Conservation (phyloP, 2,329 filamentous ascomycete species). For the Albifimbria verrucaria region DNA sequence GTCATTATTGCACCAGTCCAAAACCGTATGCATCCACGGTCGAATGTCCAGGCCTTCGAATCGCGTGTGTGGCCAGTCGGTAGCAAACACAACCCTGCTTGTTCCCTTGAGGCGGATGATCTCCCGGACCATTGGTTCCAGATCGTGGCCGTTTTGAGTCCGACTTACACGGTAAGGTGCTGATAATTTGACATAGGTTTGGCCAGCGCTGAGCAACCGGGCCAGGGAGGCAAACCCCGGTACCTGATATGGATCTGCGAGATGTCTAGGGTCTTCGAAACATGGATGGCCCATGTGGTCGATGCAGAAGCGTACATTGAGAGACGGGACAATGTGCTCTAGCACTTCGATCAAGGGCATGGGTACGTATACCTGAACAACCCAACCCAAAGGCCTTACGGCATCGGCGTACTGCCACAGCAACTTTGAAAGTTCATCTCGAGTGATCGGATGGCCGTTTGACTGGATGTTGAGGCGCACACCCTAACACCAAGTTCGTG, state of each 20-base stretch:
- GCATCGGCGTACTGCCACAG: conserved; percentile 47
- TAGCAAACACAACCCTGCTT: conserved; percentile 51
- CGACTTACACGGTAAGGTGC: conserved; percentile 54
- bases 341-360: conserved; percentile 47
- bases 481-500: conserved; percentile 55
- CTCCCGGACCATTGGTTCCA: conserved; percentile 46
- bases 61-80: conserved; percentile 63
- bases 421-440: conserved; percentile 35
- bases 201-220: conserved; percentile 40
- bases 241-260: conserved; percentile 15
- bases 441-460: conserved; percentile 37
- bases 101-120: conserved; percentile 40
- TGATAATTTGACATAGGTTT: conserved; percentile 56
- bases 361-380: conserved; percentile 55
- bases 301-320: conserved; percentile 52
- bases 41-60: conserved; percentile 54
- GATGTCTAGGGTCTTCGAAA: conserved; percentile 23
- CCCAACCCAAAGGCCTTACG: conserved; percentile 50
- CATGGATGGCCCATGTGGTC: conserved; percentile 56
- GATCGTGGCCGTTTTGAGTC: conserved; percentile 37
- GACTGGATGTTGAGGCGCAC: conserved; percentile 59
- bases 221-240: conserved; percentile 36
- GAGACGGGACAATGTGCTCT: conserved; percentile 42
- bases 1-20: conserved; percentile 49
- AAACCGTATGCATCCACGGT: conserved; percentile 41